Evolutionary conservation across 352 stramenopile genomes (phyloP), one percentile per base, ranked within the genome.

Genomic region (Globisporangium polare): DNA sequence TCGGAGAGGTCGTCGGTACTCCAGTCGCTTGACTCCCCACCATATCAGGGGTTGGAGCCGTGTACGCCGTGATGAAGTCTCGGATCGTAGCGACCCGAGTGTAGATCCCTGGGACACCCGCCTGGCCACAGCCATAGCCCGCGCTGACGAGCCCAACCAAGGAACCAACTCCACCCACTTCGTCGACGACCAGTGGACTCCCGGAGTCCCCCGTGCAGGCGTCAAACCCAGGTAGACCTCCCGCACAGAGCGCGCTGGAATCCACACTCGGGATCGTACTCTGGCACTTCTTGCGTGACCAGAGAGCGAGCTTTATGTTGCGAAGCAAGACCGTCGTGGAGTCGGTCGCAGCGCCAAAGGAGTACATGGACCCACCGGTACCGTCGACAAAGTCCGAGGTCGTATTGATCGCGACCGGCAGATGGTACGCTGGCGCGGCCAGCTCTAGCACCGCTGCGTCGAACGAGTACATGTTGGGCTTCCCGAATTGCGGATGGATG

Each of bases 401-500:
- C 10, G 65, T 27, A 7, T 45, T 63, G 18, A 62, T 24, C 13
- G 46, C 29, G 26, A 66, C 54, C 22, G 60, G 46, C 22, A 35
- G 6, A 26, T 56, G 8, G 15, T 65, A 27, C 58, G 52, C 8
- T 31, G 68, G 46, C 1, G 29, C 17, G 5, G 58, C 50, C n/a
- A 77, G n/a, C 41, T 69, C 58, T 0, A 75, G 13, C 22, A 70
- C 53, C 26, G 49, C 15, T 3, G 53, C 56, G 31, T 78, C 71
- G 27, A 65, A 66, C 0, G 67, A 58, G 22, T 59, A 55, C 56
- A 33, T 27, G 22, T 58, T 58, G 24, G 64, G 47, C 2, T n/a
- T 27, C 2, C 43, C 41, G 31, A 65, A 75, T 13, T 67, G 42
- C 2, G 71, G 61, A 46, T 76, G 67, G 47, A 78, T 57, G 12